phyloP scores from a whole-genome alignment of 2,329 filamentous ascomycete genomes.

The Fusarium sp. region DNA sequence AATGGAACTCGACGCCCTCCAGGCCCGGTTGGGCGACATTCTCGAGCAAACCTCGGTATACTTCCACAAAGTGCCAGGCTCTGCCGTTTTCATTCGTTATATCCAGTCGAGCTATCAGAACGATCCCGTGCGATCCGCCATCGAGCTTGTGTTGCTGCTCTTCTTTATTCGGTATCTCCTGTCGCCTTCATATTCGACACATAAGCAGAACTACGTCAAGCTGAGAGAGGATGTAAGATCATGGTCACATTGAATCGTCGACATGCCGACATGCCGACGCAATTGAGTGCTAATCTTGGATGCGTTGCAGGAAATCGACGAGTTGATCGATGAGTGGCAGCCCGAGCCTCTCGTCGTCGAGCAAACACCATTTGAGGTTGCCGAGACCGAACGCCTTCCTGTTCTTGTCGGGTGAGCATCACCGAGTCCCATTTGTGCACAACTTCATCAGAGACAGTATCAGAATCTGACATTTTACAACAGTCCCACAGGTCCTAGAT shows the following conservation, averaged over 20 bases:
- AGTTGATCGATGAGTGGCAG: conserved; percentile 95
- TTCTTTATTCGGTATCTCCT: conserved; percentile 96
- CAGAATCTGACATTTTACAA: conserved; percentile 8
- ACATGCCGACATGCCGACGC: not conserved
- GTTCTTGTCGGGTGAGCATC: conserved; percentile 83
- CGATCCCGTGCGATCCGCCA: conserved; percentile 91
- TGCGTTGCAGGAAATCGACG: conserved; percentile 82
- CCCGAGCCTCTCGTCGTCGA: conserved; percentile 89
- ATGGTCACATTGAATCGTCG: not conserved
- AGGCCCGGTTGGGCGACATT: conserved; percentile 62
- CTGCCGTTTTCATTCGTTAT: conserved; percentile 93
- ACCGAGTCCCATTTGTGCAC: not conserved
- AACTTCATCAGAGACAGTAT: not conserved
- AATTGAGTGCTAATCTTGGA: conserved; percentile 10
- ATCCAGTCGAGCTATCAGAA: conserved; percentile 98
- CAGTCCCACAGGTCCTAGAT: conserved; percentile 84
- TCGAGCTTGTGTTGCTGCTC: conserved; percentile 92
- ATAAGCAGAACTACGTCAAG: conserved; percentile 89
- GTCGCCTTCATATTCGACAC: conserved; percentile 90
- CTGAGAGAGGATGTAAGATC: conserved; percentile 77
- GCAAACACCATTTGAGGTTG: conserved; percentile 79
- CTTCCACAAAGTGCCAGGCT: conserved; percentile 93
- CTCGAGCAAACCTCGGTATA: conserved; percentile 68
- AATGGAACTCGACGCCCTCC: conserved; percentile 75
- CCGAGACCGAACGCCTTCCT: conserved; percentile 85